Percentiles rank a stretch among this genome's conserved stretches.
Conservation (phyloP, 371 early-diverging fungal species). For the Rhizopus delemar region DNA sequence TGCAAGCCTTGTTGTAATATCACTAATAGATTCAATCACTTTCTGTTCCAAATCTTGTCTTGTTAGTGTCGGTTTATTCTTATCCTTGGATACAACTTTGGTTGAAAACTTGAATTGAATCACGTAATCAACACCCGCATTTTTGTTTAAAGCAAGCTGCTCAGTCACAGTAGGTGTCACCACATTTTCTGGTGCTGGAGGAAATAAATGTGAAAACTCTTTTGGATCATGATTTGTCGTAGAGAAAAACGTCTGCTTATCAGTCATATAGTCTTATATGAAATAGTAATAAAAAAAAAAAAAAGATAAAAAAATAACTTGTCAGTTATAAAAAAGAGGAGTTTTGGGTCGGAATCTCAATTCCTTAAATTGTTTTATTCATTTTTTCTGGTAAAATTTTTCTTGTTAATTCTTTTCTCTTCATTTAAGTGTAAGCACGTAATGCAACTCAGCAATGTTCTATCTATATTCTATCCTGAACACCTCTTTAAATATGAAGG, state of each 20-base stretch:
- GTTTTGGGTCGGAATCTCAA: no score
- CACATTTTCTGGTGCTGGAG: neutral
- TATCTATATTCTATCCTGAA: no score
- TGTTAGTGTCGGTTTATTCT: conserved; percentile 7
- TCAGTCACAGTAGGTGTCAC: neutral
- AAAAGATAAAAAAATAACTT: neutral
- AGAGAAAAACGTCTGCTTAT: neutral
- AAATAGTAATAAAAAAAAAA: conserved; percentile 7
- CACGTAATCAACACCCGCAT: conserved; percentile 53
- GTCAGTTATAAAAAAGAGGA: no score
- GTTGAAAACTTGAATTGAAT: conserved; percentile 45
- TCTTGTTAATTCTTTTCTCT: neutral
- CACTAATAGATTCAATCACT: conserved; percentile 20
- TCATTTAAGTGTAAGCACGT: no score
- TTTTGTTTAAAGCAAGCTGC: neutral
- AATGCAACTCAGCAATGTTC: no score
- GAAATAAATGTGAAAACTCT: conserved; percentile 14
- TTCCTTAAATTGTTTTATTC: neutral
- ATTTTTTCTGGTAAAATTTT: neutral
- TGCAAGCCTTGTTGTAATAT: conserved; percentile 25
- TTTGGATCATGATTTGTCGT: neutral
- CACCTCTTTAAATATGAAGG: no score
- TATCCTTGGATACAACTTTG: neutral
- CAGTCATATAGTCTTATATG: neutral
- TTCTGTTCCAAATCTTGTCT: conserved; percentile 25